Conservation (phyloP, 176 grass and related monocot genomes). For the barley (Hordeum vulgare) region MorexV3_pseudomolecules_assembly NC_058523.1:475140647-475141146, state of each 20-base stretch:
- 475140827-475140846: neutral
- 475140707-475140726: too few species aligned
- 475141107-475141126: neutral
- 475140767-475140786: neutral
- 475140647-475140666: too few species aligned
- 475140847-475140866: neutral
- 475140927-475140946: constrained; percentile 12
- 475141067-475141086: neutral
- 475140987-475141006: neutral
- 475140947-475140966: constrained; percentile 8
- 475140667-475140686: too few species aligned
- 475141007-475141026: neutral
- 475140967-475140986: neutral
- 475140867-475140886: neutral
- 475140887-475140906: neutral
- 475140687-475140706: too few species aligned
- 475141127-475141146: neutral
- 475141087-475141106: neutral
- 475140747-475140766: too few species aligned
- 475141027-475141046: neutral
- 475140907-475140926: neutral
- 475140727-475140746: too few species aligned
- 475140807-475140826: neutral
- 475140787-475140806: neutral
- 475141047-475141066: neutral